Evolutionary conservation across 352 stramenopile genomes (phyloP).

Genomic region (Globisporangium iwayamae): DNA sequence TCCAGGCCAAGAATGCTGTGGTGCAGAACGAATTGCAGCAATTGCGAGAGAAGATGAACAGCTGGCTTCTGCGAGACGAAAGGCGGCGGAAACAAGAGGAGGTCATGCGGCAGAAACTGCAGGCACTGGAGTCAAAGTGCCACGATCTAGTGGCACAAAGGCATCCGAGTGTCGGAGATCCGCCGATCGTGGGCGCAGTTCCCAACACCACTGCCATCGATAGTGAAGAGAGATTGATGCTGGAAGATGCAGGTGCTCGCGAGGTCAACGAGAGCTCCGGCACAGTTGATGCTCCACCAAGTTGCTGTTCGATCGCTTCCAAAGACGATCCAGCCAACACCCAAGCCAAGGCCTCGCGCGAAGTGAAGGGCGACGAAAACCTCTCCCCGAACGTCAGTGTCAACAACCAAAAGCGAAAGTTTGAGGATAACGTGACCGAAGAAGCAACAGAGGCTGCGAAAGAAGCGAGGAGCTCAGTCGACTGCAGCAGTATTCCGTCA

Average conservation of each 20-base stretch:
- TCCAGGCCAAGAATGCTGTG: slow-evolving; percentile 33
- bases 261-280: neutral
- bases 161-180: neutral
- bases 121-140: slow-evolving; percentile 18
- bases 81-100: slow-evolving; percentile 38
- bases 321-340: neutral
- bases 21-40: slow-evolving; percentile 28
- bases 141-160: neutral
- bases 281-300: neutral
- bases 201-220: neutral
- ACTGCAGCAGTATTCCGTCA: neutral
- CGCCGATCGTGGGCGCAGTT: neutral
- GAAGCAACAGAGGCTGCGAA: neutral
- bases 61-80: slow-evolving; percentile 47
- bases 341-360: neutral
- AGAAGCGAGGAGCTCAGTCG: neutral
- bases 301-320: neutral
- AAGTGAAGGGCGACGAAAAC: slow-evolving; percentile 7
- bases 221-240: neutral
- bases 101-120: slow-evolving; percentile 14
- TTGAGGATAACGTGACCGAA: neutral
- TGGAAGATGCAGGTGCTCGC: neutral
- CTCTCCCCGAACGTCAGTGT: slow-evolving; percentile 7
- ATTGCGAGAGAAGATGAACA: slow-evolving; percentile 51
- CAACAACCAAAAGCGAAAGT: slow-evolving; percentile 3